Conservation (phyloP, 2,329 filamentous ascomycete genomes). For the Stemphylium lycopersici region DNA sequence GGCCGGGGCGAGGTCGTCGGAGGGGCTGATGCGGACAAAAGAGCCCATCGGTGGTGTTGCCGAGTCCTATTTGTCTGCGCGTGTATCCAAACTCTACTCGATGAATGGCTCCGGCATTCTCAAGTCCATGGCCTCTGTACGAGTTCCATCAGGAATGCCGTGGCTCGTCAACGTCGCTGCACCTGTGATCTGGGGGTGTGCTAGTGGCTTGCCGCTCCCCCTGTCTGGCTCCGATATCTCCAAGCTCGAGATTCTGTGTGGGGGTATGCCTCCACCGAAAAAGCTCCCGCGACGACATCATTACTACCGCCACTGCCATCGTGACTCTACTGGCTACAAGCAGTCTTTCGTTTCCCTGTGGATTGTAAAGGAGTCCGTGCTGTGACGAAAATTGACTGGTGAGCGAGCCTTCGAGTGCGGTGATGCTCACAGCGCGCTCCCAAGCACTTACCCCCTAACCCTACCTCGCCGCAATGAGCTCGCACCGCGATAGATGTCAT, state of each 20-base stretch:
- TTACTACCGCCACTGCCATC: too few relatives aligned
- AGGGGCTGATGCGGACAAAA: too few relatives aligned
- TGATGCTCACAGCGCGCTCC: too few relatives aligned
- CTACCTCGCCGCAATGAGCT: too few relatives aligned
- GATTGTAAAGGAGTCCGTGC: too few relatives aligned
- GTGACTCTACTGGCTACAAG: too few relatives aligned
- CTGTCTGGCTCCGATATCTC: conserved; percentile 1
- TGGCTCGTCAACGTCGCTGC: background rate
- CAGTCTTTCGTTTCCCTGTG: too few relatives aligned
- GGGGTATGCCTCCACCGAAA: conserved; percentile 9
- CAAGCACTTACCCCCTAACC: too few relatives aligned
- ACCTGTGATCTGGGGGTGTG: conserved; percentile 2
- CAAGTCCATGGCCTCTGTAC: background rate
- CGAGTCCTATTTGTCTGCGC: background rate
- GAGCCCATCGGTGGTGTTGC: background rate
- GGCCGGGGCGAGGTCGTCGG: too few relatives aligned
- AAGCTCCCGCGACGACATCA: conserved; percentile 1
- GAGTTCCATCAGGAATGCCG: background rate
- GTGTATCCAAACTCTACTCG: background rate
- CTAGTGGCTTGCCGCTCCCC: conserved; percentile 1
- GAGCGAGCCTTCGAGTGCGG: too few relatives aligned
- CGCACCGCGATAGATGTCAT: too few relatives aligned
- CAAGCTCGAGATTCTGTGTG: conserved; percentile 12
- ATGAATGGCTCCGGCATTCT: background rate
- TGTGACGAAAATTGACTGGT: too few relatives aligned